phyloP scores from a whole-genome alignment of 768 basidiomycete species.

The Termitomyces sp. region DNA sequence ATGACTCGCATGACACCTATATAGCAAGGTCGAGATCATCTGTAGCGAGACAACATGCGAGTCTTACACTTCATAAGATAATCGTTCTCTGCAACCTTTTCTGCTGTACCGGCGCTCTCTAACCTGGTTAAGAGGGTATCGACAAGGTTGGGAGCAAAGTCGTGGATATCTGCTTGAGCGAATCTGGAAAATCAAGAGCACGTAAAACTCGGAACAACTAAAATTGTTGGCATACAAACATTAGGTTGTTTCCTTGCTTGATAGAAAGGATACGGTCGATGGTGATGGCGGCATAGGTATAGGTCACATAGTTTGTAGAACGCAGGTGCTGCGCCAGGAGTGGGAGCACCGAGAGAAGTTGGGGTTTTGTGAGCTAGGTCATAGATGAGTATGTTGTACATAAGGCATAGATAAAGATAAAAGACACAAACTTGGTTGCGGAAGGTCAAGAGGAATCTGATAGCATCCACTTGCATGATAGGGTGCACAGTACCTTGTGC shows the following conservation, averaged over 20 bases:
- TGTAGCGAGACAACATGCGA: not conserved
- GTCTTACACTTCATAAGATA: slow-evolving; percentile 92
- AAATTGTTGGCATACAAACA: slow-evolving; percentile 46
- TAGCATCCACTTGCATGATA: slow-evolving; percentile 93
- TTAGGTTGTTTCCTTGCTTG: slow-evolving; percentile 65
- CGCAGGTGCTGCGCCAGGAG: slow-evolving; percentile 77
- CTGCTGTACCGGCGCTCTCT: slow-evolving; percentile 71
- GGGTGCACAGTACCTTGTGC: slow-evolving; percentile 67
- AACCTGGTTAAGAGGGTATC: slow-evolving; percentile 74
- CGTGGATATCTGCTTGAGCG: slow-evolving; percentile 80
- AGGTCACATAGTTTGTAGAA: slow-evolving; percentile 86
- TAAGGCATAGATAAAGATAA: not conserved
- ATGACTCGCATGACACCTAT: slow-evolving; percentile 93
- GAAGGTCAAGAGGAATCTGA: slow-evolving; percentile 92
- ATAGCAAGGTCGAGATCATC: not conserved
- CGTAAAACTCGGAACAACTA: not conserved
- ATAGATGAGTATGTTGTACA: not conserved
- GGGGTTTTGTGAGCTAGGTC: slow-evolving; percentile 80
- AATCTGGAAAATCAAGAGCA: slow-evolving; percentile 47
- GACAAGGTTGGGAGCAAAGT: slow-evolving; percentile 71
- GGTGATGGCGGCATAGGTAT: slow-evolving; percentile 96
- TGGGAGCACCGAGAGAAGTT: slow-evolving; percentile 88
- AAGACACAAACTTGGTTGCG: slow-evolving; percentile 72
- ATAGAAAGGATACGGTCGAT: slow-evolving; percentile 94
- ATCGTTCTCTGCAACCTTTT: slow-evolving; percentile 96